phyloP scores from a whole-genome alignment of 768 basidiomycete species.

The Kwoniella botswanensis region DNA sequence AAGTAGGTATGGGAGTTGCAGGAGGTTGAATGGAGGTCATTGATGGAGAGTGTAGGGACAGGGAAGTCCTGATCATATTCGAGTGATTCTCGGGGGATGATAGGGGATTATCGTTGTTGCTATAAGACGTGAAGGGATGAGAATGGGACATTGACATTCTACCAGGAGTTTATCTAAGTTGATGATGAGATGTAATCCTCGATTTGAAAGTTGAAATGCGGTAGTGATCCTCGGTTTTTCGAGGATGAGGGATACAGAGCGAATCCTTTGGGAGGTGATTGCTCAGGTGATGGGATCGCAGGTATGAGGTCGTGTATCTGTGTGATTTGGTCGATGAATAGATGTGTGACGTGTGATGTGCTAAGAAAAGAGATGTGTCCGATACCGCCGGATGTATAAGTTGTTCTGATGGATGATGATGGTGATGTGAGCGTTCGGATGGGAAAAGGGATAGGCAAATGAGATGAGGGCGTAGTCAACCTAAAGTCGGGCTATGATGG shows the following conservation, averaged over 20 bases:
- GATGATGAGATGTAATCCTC: too few species aligned
- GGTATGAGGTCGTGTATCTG: neutral
- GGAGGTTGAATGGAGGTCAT: neutral
- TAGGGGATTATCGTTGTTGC: neutral
- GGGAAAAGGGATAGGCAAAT: too few species aligned
- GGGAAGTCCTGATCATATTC: neutral
- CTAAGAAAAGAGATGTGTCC: neutral
- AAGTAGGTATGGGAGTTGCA: neutral
- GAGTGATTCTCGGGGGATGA: neutral
- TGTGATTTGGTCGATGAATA: neutral
- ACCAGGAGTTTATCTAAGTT: too few species aligned
- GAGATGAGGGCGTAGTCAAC: neutral
- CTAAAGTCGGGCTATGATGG: neutral
- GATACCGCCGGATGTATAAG: conserved; percentile 11
- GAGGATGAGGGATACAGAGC: neutral
- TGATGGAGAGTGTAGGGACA: neutral
- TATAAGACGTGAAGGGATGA: too few species aligned
- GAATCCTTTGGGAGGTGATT: neutral
- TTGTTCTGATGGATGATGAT: neutral
- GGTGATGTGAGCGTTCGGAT: too few species aligned
- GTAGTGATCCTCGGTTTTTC: too few species aligned
- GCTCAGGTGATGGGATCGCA: neutral
- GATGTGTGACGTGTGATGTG: neutral
- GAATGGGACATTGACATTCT: neutral
- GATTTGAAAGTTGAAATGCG: neutral